Conservation (phyloP, 441 rosid genomes). For the Populus tomentosa region DNA sequence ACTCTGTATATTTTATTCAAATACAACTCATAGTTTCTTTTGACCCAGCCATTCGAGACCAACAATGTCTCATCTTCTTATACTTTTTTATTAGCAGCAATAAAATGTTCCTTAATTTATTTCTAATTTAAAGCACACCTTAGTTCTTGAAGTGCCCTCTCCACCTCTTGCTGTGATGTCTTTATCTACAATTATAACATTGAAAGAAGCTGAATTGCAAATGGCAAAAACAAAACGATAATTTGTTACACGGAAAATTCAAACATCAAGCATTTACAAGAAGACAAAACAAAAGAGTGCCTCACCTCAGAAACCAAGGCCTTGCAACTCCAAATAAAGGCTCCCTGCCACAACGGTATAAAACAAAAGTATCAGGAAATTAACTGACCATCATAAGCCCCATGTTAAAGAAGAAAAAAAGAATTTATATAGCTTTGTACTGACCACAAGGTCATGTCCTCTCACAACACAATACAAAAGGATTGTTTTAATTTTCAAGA, state of each 20-base stretch:
- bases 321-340: conserved; percentile 89
- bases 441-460: not conserved
- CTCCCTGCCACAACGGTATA: conserved; percentile 49
- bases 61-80: not conserved
- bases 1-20: not conserved
- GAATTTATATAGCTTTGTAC: not conserved
- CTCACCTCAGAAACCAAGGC: conserved; percentile 85
- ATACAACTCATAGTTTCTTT: not conserved
- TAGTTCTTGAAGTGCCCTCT: conserved; percentile 64
- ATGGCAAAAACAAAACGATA: not conserved
- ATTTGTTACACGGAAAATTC: not conserved
- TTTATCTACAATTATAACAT: conserved; percentile 52
- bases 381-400: conserved; percentile 5
- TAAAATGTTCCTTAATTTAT: not conserved
- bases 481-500: not conserved
- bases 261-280: not conserved
- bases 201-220: not conserved
- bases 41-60: not conserved
- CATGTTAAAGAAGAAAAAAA: not conserved
- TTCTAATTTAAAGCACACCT: conserved; percentile 35
- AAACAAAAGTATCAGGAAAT: conserved; percentile 17
- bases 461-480: not conserved
- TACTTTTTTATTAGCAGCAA: not conserved
- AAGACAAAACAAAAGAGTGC: not conserved
- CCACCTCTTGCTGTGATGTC: conserved; percentile 64